Base-by-base conservation (phyloP, 768 basidiomycete species). In the Russula olivacea region DNA sequence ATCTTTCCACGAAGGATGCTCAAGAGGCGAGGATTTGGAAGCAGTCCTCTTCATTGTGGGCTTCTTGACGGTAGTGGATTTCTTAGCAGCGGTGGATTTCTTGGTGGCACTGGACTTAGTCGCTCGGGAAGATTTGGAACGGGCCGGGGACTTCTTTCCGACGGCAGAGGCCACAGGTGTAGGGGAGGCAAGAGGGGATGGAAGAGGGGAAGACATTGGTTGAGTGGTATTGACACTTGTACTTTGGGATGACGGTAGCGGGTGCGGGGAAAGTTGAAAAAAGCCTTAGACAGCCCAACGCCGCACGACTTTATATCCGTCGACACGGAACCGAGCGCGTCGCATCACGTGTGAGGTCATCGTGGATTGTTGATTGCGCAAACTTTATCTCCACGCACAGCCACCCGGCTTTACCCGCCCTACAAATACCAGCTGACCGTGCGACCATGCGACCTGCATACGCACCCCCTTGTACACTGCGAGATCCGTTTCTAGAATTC, bases 1-100 rank as follows among this genome's bases (percentile, higher is more conserved):
- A 48, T 76, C 75, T 66, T 76, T 76, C 74, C 73, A 76, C 1
- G 75, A 71, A 6, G 75, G 75, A 59, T 75, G 75, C 1, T 68
- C 61, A 15, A 36, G 38, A 10, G 68, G 48, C 30, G 68, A 51
- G 30, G 67, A 43, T 21, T 68, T 68, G 8, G 65, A 34, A 19
- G 57, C 50, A 3, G 58, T 38, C 48, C 66, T 69, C 68, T 60
- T 68, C 47, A 28, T 17, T 19, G 61, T 30, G n/a, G 69, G 9
- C 60, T 69, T 70, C 57, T 65, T 61, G 23, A 54, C 55, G 2
- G 68, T 58, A 19, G 66, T 40, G 21, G 64, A 47, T 32, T 60
- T 58, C 58, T 63, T 70, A 4, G 55, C 17, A 11, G 63, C n/a
- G 48, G 63, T 40, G 25, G 68, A 48, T 49, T 62, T 68, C 64